Evolutionary conservation across 805 yeast genomes (phyloP).

Genomic region (Suhomyces sp.): DNA sequence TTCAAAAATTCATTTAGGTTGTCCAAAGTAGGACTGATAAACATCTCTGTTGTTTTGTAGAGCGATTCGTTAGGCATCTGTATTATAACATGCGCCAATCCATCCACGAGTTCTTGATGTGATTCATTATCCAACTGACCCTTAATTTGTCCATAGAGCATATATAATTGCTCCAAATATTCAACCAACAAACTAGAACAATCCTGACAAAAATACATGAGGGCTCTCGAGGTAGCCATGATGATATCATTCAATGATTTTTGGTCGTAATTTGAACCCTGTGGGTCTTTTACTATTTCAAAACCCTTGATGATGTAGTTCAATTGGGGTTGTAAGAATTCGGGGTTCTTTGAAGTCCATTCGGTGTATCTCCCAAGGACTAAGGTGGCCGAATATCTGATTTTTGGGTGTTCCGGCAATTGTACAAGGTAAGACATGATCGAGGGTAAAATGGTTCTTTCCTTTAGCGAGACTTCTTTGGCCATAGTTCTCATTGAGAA

Average conservation of each 20-base stretch:
- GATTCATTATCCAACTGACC: constrained; percentile 62
- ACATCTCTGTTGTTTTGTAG: constrained; percentile 53
- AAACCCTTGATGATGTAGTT: constrained; percentile 82
- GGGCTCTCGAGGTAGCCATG: constrained; percentile 87
- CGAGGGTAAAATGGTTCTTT: constrained; percentile 66
- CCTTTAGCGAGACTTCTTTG: constrained; percentile 70
- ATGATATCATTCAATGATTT: constrained; percentile 48
- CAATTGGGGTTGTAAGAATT: constrained; percentile 75
- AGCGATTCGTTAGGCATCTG: constrained; percentile 55
- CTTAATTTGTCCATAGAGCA: constrained; percentile 59
- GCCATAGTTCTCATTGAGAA: constrained; percentile 94
- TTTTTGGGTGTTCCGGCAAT: constrained; percentile 80
- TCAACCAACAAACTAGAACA: constrained; percentile 65
- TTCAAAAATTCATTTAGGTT: constrained; percentile 23
- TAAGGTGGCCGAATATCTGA: constrained; percentile 88
- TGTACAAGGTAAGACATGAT: constrained; percentile 66
- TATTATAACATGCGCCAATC: constrained; percentile 77
- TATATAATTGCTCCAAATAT: constrained; percentile 70
- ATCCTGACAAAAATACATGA: constrained; percentile 93
- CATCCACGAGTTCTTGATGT: constrained; percentile 79
- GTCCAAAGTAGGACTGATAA: constrained; percentile 63
- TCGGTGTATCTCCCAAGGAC: constrained; percentile 94
- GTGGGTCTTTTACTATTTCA: constrained; percentile 13
- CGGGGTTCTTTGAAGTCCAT: constrained; percentile 89
- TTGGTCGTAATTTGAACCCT: constrained; percentile 1